These are phyloP conservation scores for Trichoderma orchidacearum DNA, from an alignment of 495 filamentous ascomycete genomes.

Conservation along the genomic window DNA sequence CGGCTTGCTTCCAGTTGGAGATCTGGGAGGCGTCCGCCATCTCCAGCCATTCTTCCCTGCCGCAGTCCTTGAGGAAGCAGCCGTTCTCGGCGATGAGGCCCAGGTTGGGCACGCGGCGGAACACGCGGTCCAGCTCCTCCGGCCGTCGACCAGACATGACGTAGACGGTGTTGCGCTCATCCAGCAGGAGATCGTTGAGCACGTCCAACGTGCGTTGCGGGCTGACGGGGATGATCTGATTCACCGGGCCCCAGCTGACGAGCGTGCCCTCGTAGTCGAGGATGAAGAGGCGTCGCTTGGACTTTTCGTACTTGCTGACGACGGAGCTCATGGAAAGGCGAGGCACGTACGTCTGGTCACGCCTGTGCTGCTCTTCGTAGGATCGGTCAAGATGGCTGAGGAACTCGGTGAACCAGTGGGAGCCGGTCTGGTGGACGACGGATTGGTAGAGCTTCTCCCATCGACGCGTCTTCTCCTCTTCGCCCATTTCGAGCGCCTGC, in stretches of 20 bases:
- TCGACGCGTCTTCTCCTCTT: conserved; percentile 55
- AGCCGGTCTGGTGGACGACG: conserved; percentile 68
- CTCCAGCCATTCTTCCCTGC: conserved; percentile 54
- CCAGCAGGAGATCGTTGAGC: conserved; percentile 62
- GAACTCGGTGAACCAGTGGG: conserved; percentile 69
- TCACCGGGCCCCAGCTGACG: conserved; percentile 67
- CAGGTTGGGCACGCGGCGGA: conserved; percentile 61
- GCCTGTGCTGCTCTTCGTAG: conserved; percentile 68
- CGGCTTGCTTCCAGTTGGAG: conserved; percentile 61
- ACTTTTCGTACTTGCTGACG: conserved; percentile 45
- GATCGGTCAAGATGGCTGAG: conserved; percentile 51
- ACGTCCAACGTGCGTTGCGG: conserved; percentile 64
- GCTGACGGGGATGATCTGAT: conserved; percentile 66
- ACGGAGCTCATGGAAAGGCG: conserved; percentile 57
- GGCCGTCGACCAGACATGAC: conserved; percentile 80
- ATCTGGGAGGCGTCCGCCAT: conserved; percentile 56
- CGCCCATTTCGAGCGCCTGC: conserved; percentile 60
- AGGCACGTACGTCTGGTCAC: conserved; percentile 73
- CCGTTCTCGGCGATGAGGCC: conserved; percentile 90
- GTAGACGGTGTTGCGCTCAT: conserved; percentile 73
- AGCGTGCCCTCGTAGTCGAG: conserved; percentile 88
- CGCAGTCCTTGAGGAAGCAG: conserved; percentile 65
- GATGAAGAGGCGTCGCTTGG: conserved; percentile 63
- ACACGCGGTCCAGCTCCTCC: conserved; percentile 76
- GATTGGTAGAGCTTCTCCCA: conserved; percentile 62